Base-by-base conservation (phyloP, 192 early-diverging fungal genomes). In the Gonapodya sp. region DNA sequence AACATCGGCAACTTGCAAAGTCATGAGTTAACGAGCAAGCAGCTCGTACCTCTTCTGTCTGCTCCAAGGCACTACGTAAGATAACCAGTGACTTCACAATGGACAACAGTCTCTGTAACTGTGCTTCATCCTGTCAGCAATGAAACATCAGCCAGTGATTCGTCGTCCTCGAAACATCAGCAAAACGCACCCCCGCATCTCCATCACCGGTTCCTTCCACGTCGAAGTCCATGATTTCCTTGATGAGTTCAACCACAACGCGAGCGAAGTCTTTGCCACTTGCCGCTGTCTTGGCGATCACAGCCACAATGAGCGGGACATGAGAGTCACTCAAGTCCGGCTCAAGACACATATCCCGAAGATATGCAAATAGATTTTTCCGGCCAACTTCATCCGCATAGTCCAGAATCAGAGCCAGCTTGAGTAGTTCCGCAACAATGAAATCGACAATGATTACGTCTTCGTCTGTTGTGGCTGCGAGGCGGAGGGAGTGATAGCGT, bases 381-480 rank as follows among this genome's bases (percentile, higher is more conserved):
- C 75, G 75, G 8, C 75, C 75, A 34, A 77, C 75, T 77, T 77
- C 75, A 33, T 77, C 75, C 18, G 75, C 18, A 34, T 77, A 77
- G 34, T 77, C 75, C 75, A 77, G 34, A 33, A 77, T 18, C 75
- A 77, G 31, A 31, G 75, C 75, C 18, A 77, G 18, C 34, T 33
- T 2, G 30, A 77, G 75, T 32, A 77, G 75, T 34, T 77, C 30
- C 31, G 75, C 2, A 16, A 77, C 30, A 31, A 77, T 34, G 31
- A 77, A 77, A 34, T 77, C 75, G 31, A 64, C 46, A 64, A 64
- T 24, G 24, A 64, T 34, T 16, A 77, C 34, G 31, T 77, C 75
- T 8, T 77, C 75, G 30, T 77, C 75, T 33, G 75, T 16, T 33
- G 34, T 77, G 16, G 75, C 75, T 64, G 46, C 46, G 8, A 64